Evolutionary conservation across 768 basidiomycete species (phyloP).

Genomic region (Thelephora aurantiotincta): DNA sequence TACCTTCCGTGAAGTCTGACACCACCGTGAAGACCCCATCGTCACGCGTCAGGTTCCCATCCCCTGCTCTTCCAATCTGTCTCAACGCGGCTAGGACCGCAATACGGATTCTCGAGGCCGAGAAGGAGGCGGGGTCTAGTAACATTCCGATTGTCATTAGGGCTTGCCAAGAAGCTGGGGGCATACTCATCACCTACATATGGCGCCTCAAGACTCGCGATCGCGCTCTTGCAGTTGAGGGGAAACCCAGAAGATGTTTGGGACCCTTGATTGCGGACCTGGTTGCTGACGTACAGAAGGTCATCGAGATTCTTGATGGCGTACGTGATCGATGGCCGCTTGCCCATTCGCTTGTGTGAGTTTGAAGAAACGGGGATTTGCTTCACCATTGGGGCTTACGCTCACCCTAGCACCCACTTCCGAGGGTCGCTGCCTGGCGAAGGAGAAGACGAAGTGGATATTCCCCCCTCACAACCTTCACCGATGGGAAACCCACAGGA

Average conservation of each 20-base stretch:
- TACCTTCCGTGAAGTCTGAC: conserved; percentile 28
- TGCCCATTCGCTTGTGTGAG: neutral
- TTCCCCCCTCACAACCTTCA: no score
- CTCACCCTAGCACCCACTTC: no score
- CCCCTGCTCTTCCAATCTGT: conserved; percentile 64
- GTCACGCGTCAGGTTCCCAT: conserved; percentile 14
- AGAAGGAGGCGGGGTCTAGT: neutral
- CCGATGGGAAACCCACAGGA: no score
- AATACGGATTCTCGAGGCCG: conserved; percentile 37
- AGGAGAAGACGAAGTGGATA: no score
- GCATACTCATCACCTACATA: neutral
- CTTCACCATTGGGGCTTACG: no score
- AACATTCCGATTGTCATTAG: neutral
- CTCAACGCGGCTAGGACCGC: conserved; percentile 47
- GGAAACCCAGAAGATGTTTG: neutral
- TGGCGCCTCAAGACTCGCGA: neutral
- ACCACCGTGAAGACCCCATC: no score
- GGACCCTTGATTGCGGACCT: neutral
- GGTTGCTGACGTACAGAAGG: neutral
- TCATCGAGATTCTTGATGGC: neutral
- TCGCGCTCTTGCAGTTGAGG: neutral
- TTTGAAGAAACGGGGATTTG: neutral
- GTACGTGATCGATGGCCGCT: neutral
- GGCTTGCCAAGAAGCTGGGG: neutral
- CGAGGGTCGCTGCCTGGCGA: no score